These are phyloP conservation scores for Aquilaria malaccensis DNA, from an alignment of 345 rosid species.

Conservation along the genomic window DNA sequence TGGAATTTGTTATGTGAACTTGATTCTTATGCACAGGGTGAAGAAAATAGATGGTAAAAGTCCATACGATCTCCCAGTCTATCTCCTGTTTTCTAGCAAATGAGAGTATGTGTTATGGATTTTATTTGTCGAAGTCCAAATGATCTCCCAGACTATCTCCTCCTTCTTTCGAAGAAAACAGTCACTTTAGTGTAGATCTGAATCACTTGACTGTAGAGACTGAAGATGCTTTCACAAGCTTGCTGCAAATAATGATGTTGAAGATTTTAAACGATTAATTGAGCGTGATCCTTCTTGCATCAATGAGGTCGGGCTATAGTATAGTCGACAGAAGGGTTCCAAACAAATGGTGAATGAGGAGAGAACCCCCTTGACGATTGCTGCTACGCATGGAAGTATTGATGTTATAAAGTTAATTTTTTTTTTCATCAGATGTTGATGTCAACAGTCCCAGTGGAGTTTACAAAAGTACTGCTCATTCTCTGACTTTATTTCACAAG, in stretches of 20 bases:
- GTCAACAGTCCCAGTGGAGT: constrained; percentile 60
- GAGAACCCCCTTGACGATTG: too few relatives aligned
- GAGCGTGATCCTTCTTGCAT: not conserved
- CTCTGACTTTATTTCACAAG: too few relatives aligned
- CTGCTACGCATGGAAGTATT: too few relatives aligned
- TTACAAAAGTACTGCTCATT: constrained; percentile 62
- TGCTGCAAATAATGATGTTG: constrained; percentile 2
- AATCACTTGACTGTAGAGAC: constrained; percentile 73
- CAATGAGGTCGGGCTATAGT: constrained; percentile 1
- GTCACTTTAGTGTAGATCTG: constrained; percentile 34
- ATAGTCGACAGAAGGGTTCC: not conserved
- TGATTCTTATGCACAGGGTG: constrained; percentile 8
- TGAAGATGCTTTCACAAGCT: constrained; percentile 69
- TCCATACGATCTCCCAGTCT: constrained; percentile 18
- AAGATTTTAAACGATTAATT: not conserved
- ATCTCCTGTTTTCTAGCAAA: constrained; percentile 14
- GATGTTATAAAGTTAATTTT: constrained; percentile 63
- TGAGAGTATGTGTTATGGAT: constrained; percentile 13
- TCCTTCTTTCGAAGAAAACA: constrained; percentile 28
- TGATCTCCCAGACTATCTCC: constrained; percentile 15
- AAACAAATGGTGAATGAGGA: too few relatives aligned
- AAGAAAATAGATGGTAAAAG: constrained; percentile 7
- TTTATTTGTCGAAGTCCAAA: constrained; percentile 31
- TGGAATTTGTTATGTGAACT: not conserved
- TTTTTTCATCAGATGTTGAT: constrained; percentile 62